A percentile compares a stretch with the other conserved stretches of the same genome.
These are phyloP conservation scores for Trichoderma koningii DNA, from an alignment of 2,329 filamentous ascomycete species.

Conservation along the genomic window DNA sequence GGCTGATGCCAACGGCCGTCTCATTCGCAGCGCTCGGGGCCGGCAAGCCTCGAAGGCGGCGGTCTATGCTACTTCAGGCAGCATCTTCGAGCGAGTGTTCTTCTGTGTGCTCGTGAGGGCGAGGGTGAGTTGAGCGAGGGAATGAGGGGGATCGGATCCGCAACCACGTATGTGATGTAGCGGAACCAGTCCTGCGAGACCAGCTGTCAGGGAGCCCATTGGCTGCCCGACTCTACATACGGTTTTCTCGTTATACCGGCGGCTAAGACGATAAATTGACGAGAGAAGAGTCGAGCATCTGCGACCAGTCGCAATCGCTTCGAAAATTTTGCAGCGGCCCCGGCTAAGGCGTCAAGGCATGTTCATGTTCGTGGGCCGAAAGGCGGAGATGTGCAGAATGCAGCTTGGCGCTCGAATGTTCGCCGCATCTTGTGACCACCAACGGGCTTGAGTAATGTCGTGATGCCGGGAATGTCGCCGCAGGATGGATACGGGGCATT, in stretches of 20 bases:
- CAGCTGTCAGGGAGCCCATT: constrained; percentile 25
- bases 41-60: constrained; percentile 13
- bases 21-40: constrained; percentile 12
- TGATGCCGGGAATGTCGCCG: neutral
- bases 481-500: neutral
- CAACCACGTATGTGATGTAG: constrained; percentile 16
- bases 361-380: constrained; percentile 8
- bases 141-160: constrained; percentile 12
- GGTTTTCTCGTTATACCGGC: constrained; percentile 12
- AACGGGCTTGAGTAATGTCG: neutral
- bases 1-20: neutral
- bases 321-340: neutral
- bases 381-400: constrained; percentile 10
- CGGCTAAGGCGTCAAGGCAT: neutral
- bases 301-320: neutral
- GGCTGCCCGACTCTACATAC: neutral
- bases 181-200: constrained; percentile 20
- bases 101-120: neutral
- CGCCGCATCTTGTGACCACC: constrained; percentile 18
- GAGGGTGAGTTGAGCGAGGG: neutral
- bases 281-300: neutral
- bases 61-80: constrained; percentile 6
- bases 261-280: constrained; percentile 21
- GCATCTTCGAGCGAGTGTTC: neutral
- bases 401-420: constrained; percentile 14